These are phyloP conservation scores for Leccinum fuscescens DNA, from an alignment of 1,284 basidiomycete genomes.

Conservation along the genomic window DNA sequence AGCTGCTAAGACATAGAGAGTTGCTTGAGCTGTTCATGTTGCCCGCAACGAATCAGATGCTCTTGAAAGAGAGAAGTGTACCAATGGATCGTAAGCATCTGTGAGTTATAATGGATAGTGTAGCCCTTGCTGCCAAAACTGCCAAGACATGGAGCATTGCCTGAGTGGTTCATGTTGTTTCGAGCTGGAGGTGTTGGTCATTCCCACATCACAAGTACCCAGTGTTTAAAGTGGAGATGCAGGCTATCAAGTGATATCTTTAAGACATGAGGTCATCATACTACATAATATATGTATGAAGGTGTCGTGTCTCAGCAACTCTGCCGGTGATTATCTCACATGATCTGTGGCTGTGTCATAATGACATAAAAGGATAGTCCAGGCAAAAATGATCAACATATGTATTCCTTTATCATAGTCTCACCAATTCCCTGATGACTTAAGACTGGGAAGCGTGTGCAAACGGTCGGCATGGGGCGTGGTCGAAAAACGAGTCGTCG, in stretches of 20 bases:
- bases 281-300: neutral
- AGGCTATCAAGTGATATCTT: neutral
- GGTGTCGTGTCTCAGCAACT: neutral
- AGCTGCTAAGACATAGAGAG: neutral
- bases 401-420: neutral
- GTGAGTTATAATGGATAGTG: neutral
- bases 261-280: neutral
- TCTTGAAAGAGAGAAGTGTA: neutral
- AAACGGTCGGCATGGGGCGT: conserved; percentile 53
- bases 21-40: neutral
- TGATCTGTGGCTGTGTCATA: neutral
- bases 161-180: neutral
- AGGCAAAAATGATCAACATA: neutral
- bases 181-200: neutral
- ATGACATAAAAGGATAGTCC: neutral
- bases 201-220: no score
- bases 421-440: neutral
- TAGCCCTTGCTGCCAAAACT: neutral
- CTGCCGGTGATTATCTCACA: neutral
- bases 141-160: neutral
- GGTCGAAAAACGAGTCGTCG: conserved; percentile 64
- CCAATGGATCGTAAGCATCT: neutral
- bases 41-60: neutral
- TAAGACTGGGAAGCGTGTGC: conserved; percentile 37
- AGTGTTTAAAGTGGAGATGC: neutral